A percentile compares a stretch with the other conserved stretches of the same genome.
Evolutionary conservation across 176 grass and related monocot genomes (phyloP).

Genomic region (Elymus sibiricus): DNA sequence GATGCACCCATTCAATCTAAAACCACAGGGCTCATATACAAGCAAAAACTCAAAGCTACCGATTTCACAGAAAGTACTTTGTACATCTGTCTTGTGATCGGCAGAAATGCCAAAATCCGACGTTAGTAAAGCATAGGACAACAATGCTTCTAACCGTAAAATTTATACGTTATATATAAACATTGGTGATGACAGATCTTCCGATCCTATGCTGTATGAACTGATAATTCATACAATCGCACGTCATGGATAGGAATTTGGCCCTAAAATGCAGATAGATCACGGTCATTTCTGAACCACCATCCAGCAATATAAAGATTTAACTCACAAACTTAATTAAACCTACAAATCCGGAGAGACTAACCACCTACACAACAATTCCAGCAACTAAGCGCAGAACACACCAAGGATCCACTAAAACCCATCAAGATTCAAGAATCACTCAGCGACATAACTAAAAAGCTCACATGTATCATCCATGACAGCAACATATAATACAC

Average conservation of each 20-base stretch:
- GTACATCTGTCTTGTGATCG: neutral
- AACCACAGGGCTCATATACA: neutral
- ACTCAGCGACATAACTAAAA: neutral
- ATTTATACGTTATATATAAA: neutral
- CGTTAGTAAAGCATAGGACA: neutral
- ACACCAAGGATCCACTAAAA: slow-evolving; percentile 3
- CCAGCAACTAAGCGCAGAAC: neutral
- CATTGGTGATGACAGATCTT: slow-evolving; percentile 17
- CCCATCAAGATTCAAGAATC: neutral
- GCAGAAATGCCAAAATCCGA: neutral
- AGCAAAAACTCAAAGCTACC: neutral
- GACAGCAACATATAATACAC: neutral
- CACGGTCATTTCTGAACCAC: neutral
- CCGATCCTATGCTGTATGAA: neutral
- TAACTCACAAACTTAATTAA: neutral
- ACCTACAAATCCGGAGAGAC: neutral
- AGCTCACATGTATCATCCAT: too few species aligned
- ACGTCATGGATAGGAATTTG: neutral
- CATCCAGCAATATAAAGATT: neutral
- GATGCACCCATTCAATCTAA: neutral
- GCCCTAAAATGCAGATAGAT: neutral
- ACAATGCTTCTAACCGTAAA: neutral
- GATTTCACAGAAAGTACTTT: neutral
- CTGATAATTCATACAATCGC: neutral
- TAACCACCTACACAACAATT: neutral